These are phyloP conservation scores for Candida krabiensis DNA, from an alignment of 805 yeast species.

Conservation along the genomic window DNA sequence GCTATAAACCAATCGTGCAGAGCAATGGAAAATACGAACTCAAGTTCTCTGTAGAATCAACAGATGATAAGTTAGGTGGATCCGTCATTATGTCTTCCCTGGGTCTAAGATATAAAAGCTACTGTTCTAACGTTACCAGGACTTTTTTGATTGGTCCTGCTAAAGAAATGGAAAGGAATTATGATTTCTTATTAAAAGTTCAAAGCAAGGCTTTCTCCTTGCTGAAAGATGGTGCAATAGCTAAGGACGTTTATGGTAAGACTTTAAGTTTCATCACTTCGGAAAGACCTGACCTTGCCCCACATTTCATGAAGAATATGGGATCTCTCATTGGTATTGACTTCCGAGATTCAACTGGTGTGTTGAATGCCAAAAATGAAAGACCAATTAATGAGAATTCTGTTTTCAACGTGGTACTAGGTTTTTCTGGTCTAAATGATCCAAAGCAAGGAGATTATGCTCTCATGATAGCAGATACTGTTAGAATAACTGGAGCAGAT, in stretches of 20 bases:
- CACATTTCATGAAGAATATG: constrained; percentile 69
- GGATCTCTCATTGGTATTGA: constrained; percentile 92
- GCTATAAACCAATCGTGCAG: constrained; percentile 87
- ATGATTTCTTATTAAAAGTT: constrained; percentile 69
- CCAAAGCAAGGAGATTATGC: constrained; percentile 62
- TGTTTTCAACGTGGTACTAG: constrained; percentile 72
- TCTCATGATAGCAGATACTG: constrained; percentile 76
- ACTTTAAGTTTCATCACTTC: constrained; percentile 59
- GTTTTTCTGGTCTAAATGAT: constrained; percentile 63
- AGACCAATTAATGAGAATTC: constrained; percentile 69
- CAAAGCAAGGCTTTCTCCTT: constrained; percentile 63
- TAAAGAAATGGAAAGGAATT: constrained; percentile 71
- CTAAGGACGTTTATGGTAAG: constrained; percentile 65
- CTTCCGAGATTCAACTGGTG: constrained; percentile 75
- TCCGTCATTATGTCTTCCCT: constrained; percentile 83
- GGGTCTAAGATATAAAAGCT: constrained; percentile 84
- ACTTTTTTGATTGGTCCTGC: constrained; percentile 90
- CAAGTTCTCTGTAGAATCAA: constrained; percentile 79
- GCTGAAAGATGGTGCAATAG: constrained; percentile 66
- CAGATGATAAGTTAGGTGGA: constrained; percentile 60
- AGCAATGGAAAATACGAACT: constrained; percentile 85
- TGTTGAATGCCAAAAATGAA: constrained; percentile 72
- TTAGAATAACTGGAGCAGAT: constrained; percentile 61
- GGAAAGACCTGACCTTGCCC: constrained; percentile 64
- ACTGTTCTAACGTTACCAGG: constrained; percentile 85